Evolutionary conservation across 75 land plant species (phyloP), one percentile per base, ranked within the genome.

Genomic region (Isoetes taiwanensis): DNA sequence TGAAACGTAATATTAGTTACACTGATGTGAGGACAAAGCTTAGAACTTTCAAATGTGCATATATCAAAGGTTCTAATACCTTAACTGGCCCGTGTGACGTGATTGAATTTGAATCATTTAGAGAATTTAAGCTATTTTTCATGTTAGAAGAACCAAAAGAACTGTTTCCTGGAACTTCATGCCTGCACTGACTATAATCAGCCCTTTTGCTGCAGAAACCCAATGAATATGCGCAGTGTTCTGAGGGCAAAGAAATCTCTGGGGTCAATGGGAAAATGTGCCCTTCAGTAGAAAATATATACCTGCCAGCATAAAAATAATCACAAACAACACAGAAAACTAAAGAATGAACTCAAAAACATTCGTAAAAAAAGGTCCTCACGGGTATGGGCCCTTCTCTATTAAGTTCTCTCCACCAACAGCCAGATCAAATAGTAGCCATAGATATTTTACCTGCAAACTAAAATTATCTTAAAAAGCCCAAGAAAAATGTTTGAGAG

Each of bases 341-440:
- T 4, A 3, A 26, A 54, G 30, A 54, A 54, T 54, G 5, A 23
- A 14, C 26, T 54, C 30, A 54, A 3, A 54, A 20, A 28, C 20
- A n/a, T 46, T 25, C 19, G 26, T 42, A 23, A 2, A 32, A 32
- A 19, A 17, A 21, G 29, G 9, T 16, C 59, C 86, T 76, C 73
- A 93, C 98, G 79, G 80, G 69, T 93, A 88, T 61, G 95, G 98
- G 19, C 98, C 98, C 41, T 81, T 87, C 55, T 93, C 98, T 34
- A 93, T 81, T 56, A 93, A 64, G 71, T 88, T 93, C 19, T 88
- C 80, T 5, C 86, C 81, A 28, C 83, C 98, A 24, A 64, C 90
- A 54, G 90, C 98, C 64, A 88, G 66, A 73, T 93, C 98, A 69
- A 93, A 93, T 26, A 93, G 94, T 34, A 93, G 81, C 95, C 95